phyloP scores from a whole-genome alignment of 2,329 filamentous ascomycete genomes.

The Hypoxylon sp. region DNA sequence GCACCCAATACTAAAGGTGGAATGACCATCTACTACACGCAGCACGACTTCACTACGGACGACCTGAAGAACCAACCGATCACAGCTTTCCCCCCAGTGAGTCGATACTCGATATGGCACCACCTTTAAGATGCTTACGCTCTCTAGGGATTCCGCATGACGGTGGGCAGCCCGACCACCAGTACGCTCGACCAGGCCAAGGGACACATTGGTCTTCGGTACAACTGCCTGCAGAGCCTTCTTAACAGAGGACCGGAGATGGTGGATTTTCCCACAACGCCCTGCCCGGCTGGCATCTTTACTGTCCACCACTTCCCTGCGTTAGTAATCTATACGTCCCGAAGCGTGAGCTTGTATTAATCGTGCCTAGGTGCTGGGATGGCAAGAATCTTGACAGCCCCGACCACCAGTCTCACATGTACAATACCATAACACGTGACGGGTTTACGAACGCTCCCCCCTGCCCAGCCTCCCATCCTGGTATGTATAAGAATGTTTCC shows the following conservation, averaged over 20 bases:
- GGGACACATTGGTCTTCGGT: slow-evolving; percentile 56
- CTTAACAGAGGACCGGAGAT: slow-evolving; percentile 56
- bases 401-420: slow-evolving; percentile 41
- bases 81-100: slow-evolving; percentile 58
- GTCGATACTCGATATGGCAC: slow-evolving; percentile 9
- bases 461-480: slow-evolving; percentile 48
- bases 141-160: slow-evolving; percentile 59
- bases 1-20: slow-evolving; percentile 47
- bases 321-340: slow-evolving; percentile 40
- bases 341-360: slow-evolving; percentile 11
- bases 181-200: slow-evolving; percentile 47
- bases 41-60: slow-evolving; percentile 46
- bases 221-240: slow-evolving; percentile 56
- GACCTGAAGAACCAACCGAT: slow-evolving; percentile 53
- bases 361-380: slow-evolving; percentile 38
- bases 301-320: slow-evolving; percentile 58
- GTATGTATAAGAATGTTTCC: neutral
- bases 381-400: slow-evolving; percentile 45
- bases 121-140: slow-evolving; percentile 23
- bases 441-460: slow-evolving; percentile 44
- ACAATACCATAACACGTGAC: slow-evolving; percentile 46
- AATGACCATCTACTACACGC: slow-evolving; percentile 52
- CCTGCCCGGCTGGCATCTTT: slow-evolving; percentile 59
- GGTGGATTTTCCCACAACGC: slow-evolving; percentile 55
- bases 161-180: slow-evolving; percentile 54